Base-by-base conservation (phyloP, 768 basidiomycete genomes). In the Mycena leptocephala region DNA sequence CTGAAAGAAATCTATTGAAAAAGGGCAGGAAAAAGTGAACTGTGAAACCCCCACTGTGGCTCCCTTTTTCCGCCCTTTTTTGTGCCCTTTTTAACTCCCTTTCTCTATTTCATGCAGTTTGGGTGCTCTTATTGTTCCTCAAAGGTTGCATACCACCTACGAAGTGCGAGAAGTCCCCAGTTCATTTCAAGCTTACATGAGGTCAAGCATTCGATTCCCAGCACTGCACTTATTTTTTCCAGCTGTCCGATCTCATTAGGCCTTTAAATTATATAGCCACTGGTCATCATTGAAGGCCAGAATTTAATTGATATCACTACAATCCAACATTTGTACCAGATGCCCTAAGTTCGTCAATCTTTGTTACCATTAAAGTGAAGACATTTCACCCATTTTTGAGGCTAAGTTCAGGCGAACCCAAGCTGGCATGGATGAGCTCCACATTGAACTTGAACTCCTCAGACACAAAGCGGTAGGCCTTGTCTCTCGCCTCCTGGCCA, bases 361-460 rank as follows among this genome's bases (percentile, higher is more conserved):
- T 69, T 0, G n/a, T 6, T 3, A 69, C 67, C 55, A 69, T 58
- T 37, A 43, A 0, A 22, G 39, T 39, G 55, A 69, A 69, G 8
- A 69, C 41, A 20, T 5, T 33, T 55, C 67, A 69, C 28, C 67
- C 67, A 30, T 56, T 56, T 0, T 5, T 30, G 37, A 69, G 39
- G 16, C 11, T 69, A 14, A 9, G 67, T 14, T 41, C 24, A 2
- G 67, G 55, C 14, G 41, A 20, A 22, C 68, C 68, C 16, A 70
- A 20, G 20, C 33, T 28, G 5, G 32, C 18, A 13, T 43, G 28
- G 14, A 70, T 70, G 8, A 43, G 26, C 4, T 58, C 68, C 4
- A 56, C 68, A 24, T 43, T 59, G 24, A 70, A 46, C 13, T 70
- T 14, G 35, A 70, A 70, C 56, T 61, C 69, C 16, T 48, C 58